Percentiles rank a stretch among this genome's conserved stretches.
Evolutionary conservation across 768 basidiomycete species (phyloP).

Genomic region (Mycena galericulata): DNA sequence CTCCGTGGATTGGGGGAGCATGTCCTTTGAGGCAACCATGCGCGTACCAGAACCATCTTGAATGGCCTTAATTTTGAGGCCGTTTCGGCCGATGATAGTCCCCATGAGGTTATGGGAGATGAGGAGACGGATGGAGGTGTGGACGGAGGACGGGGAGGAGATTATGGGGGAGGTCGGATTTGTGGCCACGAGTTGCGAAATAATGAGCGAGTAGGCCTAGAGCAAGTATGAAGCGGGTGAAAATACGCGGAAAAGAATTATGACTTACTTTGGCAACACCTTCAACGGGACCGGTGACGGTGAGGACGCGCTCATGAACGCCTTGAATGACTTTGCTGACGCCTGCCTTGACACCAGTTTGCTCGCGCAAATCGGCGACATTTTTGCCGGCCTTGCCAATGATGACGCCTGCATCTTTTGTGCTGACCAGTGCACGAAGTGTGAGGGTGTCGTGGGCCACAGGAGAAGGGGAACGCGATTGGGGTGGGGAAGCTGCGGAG

Average conservation of each 20-base stretch:
- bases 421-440: slow-evolving; percentile 94
- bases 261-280: slow-evolving; percentile 86
- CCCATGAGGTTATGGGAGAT: slow-evolving; percentile 99
- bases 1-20: slow-evolving; percentile 99
- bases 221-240: no score
- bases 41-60: slow-evolving; percentile 96
- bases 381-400: slow-evolving; percentile 98
- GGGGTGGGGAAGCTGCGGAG: slow-evolving; percentile 67
- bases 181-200: slow-evolving; percentile 88
- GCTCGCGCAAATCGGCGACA: slow-evolving; percentile 95
- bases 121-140: slow-evolving; percentile 95
- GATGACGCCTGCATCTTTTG: slow-evolving; percentile 97
- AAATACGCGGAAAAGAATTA: no score
- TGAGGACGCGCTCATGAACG: slow-evolving; percentile 97
- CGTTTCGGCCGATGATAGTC: slow-evolving; percentile 95
- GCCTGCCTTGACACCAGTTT: slow-evolving; percentile 97
- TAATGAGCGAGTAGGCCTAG: slow-evolving; percentile 95
- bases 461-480: slow-evolving; percentile 83
- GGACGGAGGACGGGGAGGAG: slow-evolving; percentile 76
- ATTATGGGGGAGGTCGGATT: slow-evolving; percentile 79
- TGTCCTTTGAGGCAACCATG: slow-evolving; percentile 99
- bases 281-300: slow-evolving; percentile 92
- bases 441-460: slow-evolving; percentile 81
- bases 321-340: slow-evolving; percentile 99
- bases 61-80: slow-evolving; percentile 99